These are phyloP conservation scores for Picea abies DNA, from an alignment of 83 land plant genomes.

Conservation along the genomic window DNA sequence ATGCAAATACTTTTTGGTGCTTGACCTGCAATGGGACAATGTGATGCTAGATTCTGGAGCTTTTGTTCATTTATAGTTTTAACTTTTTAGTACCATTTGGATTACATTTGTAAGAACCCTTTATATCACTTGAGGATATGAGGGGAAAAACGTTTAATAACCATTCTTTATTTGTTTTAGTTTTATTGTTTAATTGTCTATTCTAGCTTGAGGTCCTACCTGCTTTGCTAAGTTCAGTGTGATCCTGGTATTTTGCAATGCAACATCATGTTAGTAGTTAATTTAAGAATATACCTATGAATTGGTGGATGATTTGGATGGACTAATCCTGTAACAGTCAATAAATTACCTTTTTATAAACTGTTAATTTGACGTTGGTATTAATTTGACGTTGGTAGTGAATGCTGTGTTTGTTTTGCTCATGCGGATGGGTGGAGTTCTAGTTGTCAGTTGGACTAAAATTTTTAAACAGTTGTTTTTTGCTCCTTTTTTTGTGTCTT, in stretches of 20 bases:
- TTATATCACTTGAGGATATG: neutral
- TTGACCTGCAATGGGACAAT: neutral
- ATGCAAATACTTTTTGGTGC: neutral
- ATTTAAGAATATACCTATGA: neutral
- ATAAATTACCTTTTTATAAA: no score
- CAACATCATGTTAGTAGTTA: neutral
- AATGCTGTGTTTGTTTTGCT: no score
- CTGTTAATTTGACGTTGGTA: no score
- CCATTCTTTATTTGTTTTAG: conserved; percentile 6
- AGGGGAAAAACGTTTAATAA: neutral
- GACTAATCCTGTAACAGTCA: no score
- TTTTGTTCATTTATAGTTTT: conserved; percentile 8
- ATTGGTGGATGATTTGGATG: neutral
- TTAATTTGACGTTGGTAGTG: no score
- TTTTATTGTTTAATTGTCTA: neutral
- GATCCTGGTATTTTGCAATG: neutral
- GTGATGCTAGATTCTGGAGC: neutral
- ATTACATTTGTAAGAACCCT: neutral
- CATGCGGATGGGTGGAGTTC: no score
- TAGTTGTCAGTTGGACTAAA: no score
- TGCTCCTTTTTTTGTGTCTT: no score
- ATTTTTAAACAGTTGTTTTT: no score
- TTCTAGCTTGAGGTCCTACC: neutral
- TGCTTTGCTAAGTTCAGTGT: neutral
- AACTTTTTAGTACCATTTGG: conserved; percentile 1